Conservation (phyloP, 2,329 filamentous ascomycete species). For the Blumeria hordei region DNA sequence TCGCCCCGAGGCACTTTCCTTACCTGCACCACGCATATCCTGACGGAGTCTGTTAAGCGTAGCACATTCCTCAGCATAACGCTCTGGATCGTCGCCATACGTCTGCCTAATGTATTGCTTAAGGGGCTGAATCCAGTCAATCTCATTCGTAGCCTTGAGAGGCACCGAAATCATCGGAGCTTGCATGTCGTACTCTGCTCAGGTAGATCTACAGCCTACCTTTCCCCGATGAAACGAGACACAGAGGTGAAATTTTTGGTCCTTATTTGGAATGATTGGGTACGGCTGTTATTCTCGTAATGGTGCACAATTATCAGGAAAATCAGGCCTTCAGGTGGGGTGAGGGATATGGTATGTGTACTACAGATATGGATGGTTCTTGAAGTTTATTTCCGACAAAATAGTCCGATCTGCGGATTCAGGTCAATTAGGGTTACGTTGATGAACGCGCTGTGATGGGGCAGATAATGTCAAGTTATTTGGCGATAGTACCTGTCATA, state of each 20-base stretch:
- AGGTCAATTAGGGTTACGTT: too few species aligned
- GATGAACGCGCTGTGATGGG: too few species aligned
- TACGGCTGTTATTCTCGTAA: not conserved
- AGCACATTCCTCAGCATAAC: slow-evolving; percentile 84
- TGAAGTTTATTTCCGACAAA: too few species aligned
- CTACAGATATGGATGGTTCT: too few species aligned
- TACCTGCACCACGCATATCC: slow-evolving; percentile 93
- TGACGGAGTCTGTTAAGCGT: slow-evolving; percentile 86
- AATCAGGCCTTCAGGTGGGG: too few species aligned
- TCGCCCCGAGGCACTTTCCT: slow-evolving; percentile 80
- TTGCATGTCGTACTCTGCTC: slow-evolving; percentile 30
- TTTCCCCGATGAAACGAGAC: slow-evolving; percentile 4
- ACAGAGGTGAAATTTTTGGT: slow-evolving; percentile 1
- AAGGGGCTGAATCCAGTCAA: slow-evolving; percentile 85
- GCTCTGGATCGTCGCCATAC: slow-evolving; percentile 90
- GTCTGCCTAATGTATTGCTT: slow-evolving; percentile 84
- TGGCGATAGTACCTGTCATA: too few species aligned
- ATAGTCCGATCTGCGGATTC: too few species aligned
- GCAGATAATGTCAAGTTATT: too few species aligned
- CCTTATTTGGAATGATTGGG: slow-evolving; percentile 1
- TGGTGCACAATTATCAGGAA: too few species aligned
- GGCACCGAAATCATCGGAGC: slow-evolving; percentile 89
- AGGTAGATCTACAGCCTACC: slow-evolving; percentile 1
- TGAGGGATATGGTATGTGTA: too few species aligned
- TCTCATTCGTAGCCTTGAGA: slow-evolving; percentile 85